Percentiles rank a stretch among this genome's conserved stretches.
Conservation (phyloP, 2,329 filamentous ascomycete genomes). For the Bimuria novae-zelandiae region DNA sequence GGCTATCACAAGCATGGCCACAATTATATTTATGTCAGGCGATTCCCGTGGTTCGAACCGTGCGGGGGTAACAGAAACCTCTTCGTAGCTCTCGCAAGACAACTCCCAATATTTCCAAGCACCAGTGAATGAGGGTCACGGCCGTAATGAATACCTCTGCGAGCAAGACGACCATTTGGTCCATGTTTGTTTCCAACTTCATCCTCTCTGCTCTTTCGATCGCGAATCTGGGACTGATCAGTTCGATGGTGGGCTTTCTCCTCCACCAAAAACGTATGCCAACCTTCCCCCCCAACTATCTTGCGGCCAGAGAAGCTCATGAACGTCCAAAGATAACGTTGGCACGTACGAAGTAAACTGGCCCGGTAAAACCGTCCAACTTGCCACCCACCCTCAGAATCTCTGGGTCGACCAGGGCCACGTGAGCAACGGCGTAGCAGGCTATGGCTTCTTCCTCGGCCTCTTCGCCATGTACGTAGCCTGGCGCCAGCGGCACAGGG, state of each 20-base stretch:
- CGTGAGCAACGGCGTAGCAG: slow-evolving; percentile 34
- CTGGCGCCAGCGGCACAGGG: slow-evolving; percentile 24
- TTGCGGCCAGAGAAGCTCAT: not conserved
- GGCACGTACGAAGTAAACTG: slow-evolving; percentile 27
- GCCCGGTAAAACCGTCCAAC: slow-evolving; percentile 23
- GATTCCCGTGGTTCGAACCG: not conserved
- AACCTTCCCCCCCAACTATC: not conserved
- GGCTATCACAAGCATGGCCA: not conserved
- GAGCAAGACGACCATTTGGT: slow-evolving; percentile 19
- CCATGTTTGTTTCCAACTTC: slow-evolving; percentile 27
- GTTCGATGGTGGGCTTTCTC: slow-evolving; percentile 40
- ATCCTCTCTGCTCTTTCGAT: slow-evolving; percentile 38
- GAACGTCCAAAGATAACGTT: not conserved
- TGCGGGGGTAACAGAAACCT: not conserved
- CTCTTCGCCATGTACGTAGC: slow-evolving; percentile 36
- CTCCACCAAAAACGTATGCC: slow-evolving; percentile 28
- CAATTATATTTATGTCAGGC: not conserved
- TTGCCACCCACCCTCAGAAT: slow-evolving; percentile 31
- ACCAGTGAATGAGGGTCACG: not conserved
- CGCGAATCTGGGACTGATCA: slow-evolving; percentile 34
- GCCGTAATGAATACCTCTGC: not conserved
- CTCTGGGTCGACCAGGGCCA: slow-evolving; percentile 40
- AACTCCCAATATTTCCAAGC: not conserved
- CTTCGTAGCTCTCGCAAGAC: not conserved
- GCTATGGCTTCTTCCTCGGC: slow-evolving; percentile 40